phyloP scores from a whole-genome alignment of 192 early-diverging fungal genomes.

The Geranomyces michiganensis region DNA sequence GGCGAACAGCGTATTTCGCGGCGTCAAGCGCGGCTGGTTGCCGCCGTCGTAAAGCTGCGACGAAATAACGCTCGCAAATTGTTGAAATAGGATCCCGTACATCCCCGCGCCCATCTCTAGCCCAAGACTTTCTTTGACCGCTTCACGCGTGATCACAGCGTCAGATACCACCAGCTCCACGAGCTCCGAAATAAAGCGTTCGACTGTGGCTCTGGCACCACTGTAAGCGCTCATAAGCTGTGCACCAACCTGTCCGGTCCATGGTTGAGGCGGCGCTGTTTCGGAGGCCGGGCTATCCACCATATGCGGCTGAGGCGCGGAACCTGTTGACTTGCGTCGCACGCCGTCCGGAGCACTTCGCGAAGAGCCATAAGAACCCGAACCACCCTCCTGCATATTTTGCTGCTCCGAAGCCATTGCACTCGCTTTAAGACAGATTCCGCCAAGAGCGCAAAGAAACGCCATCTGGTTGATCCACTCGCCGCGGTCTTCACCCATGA shows the following conservation, averaged over 20 bases:
- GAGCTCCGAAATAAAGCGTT: conserved; percentile 72
- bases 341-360: not conserved
- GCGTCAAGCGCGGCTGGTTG: conserved; percentile 57
- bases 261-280: conserved; percentile 2
- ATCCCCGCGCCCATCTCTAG: conserved; percentile 67
- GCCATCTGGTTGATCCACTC: conserved; percentile 85
- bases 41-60: conserved; percentile 58
- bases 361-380: not conserved
- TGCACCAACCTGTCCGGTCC: conserved; percentile 27
- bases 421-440: conserved; percentile 59
- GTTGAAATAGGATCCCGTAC: conserved; percentile 51
- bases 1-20: conserved; percentile 72
- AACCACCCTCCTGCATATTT: not conserved
- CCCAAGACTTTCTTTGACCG: conserved; percentile 79
- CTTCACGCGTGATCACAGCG: conserved; percentile 73
- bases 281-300: not conserved
- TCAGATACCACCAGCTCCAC: conserved; percentile 74
- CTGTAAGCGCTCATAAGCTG: conserved; percentile 30
- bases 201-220: conserved; percentile 54
- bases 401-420: conserved; percentile 26
- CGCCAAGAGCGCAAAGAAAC: conserved; percentile 79
- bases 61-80: conserved; percentile 46
- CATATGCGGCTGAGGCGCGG: not conserved
- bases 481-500: conserved; percentile 37
- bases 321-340: conserved; percentile 27